Evolutionary conservation across 1,139 yeast species (phyloP), one percentile per base, ranked within the genome.

Genomic region (Yamadazyma diddensiae): DNA sequence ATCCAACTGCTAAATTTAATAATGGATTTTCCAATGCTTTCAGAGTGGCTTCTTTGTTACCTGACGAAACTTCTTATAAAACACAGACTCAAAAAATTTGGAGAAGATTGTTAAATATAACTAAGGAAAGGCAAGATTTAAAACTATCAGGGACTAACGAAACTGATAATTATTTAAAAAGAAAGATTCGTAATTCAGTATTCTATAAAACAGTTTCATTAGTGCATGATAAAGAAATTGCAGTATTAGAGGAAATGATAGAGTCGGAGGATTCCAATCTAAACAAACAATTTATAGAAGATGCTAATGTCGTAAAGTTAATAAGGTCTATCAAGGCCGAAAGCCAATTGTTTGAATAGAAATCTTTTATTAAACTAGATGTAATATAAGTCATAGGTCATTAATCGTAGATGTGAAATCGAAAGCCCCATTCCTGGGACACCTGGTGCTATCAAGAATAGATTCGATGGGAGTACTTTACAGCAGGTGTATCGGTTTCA

Each of bases 41-140:
- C 34, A 47, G 49, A 30, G 53, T 66, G 3, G 61, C 70, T 0
- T 52, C 62, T 1, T 46, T 57, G 22, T 41, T 61, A 6, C 45
- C 49, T 2, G 58, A 59, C 37, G 63, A 59, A 26, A 33, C 41
- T 6, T 25, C 43, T 7, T 55, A 48, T 36, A 49, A 47, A 26
- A 42, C 46, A 19, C 52, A 51, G 26, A 38, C 55, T n/a, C 48
- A 49, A 28, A 49, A 69, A 11, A 59, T 82, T 2, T 83, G 94
- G 92, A 63, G 79, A 46, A 65, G 92, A 38, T 64, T 82, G 29
- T 58, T 83, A 7, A 46, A 60, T 2, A 47, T 77, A n/a, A 66
- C 73, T 1, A 82, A 79, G 43, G 74, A 78, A 43, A 80, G 87
- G 85, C 39, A 51, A 5, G 49, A 52, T 10, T 50, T 77, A 15